Conservation (phyloP, 2,329 filamentous ascomycete genomes). For the Nectriaceae sp. region DNA sequence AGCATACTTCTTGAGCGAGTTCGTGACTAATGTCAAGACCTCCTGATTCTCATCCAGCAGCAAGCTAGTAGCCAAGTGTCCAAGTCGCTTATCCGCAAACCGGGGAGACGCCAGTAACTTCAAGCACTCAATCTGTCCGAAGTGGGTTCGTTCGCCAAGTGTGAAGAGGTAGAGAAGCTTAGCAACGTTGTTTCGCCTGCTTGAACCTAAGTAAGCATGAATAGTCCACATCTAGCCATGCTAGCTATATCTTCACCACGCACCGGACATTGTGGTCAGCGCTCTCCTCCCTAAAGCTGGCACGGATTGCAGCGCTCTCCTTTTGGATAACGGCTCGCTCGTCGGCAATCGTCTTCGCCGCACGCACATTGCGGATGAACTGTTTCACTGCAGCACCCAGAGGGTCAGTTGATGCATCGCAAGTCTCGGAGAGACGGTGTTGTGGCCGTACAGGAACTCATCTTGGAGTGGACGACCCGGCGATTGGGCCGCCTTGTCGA, state of each 20-base stretch:
- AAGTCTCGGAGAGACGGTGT: conserved; percentile 5
- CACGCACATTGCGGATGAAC: conserved; percentile 98
- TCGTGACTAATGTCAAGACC: conserved; percentile 93
- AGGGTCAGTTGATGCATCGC: conserved; percentile 14
- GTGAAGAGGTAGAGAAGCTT: conserved; percentile 99
- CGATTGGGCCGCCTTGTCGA: conserved; percentile 32
- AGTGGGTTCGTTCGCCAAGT: conserved; percentile 94
- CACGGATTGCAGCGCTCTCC: conserved; percentile 95
- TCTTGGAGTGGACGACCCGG: conserved; percentile 36
- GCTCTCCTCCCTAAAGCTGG: conserved; percentile 97
- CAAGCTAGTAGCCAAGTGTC: conserved; percentile 94
- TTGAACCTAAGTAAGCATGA: conserved; percentile 11
- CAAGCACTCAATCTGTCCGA: conserved; percentile 98
- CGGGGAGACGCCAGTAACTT: conserved; percentile 95
- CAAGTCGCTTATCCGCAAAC: conserved; percentile 95
- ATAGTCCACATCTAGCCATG: background rate
- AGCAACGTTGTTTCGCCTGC: conserved; percentile 95
- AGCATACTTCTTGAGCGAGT: conserved; percentile 91
- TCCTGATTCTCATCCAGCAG: conserved; percentile 98
- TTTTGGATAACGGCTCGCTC: conserved; percentile 98
- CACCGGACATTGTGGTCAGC: conserved; percentile 89
- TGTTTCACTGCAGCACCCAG: conserved; percentile 75
- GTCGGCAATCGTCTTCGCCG: conserved; percentile 98
- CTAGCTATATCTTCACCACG: conserved; percentile 27
- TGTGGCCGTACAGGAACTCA: conserved; percentile 41